Conservation (phyloP, 352 stramenopile genomes). For the Hyphochytrium catenoides region DNA sequence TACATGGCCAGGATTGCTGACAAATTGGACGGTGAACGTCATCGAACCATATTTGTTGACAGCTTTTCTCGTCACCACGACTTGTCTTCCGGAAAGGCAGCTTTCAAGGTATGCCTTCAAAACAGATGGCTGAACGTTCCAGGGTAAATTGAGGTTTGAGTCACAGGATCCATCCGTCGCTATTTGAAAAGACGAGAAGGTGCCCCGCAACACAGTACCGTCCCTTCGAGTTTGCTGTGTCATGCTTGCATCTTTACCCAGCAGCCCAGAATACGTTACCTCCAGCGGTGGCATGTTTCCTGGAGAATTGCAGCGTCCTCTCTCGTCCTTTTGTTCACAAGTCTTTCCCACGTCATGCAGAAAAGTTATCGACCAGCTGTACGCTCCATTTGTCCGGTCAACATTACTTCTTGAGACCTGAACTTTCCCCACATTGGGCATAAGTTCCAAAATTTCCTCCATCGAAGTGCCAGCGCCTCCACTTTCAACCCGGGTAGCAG, state of each 20-base stretch:
- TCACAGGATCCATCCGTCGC: no score
- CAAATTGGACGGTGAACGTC: conserved; percentile 79
- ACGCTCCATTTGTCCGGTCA: conserved; percentile 64
- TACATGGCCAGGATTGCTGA: conserved; percentile 60
- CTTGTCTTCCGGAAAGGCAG: no score
- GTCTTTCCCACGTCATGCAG: conserved; percentile 51
- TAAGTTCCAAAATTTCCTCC: conserved; percentile 81
- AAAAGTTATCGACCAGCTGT: conserved; percentile 85
- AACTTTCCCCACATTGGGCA: conserved; percentile 81
- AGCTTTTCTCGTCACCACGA: conserved; percentile 60
- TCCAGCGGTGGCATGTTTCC: conserved; percentile 68
- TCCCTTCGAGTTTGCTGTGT: no score
- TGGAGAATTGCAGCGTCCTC: conserved; percentile 64
- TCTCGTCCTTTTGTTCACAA: conserved; percentile 37
- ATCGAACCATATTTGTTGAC: conserved; percentile 82
- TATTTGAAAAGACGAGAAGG: no score
- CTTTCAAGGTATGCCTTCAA: no score
- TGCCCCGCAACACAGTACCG: no score
- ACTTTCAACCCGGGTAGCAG: conserved; percentile 56
- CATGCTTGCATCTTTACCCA: no score
- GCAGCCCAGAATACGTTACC: no score
- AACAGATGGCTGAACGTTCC: no score
- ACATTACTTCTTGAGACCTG: conserved; percentile 58
- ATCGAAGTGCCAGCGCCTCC: conserved; percentile 69
- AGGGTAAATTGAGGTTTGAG: no score